Evolutionary conservation across 73 alveolate species (phyloP), one percentile per base, ranked within the genome.

Genomic region (Tetrahymena thermophila): DNA sequence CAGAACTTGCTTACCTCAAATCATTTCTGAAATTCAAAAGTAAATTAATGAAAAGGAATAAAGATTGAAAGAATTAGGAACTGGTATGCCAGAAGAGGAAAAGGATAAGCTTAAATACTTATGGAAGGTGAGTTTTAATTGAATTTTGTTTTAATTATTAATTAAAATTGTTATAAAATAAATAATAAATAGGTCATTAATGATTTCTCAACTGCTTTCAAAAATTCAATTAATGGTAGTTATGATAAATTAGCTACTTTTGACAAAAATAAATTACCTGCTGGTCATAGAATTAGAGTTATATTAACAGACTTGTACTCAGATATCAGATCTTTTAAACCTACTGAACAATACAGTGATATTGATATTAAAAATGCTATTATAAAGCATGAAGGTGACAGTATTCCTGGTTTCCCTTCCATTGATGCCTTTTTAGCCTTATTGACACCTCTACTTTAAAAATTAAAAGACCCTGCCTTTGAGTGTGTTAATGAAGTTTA

Each of bases 361-460:
- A 96, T 96, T 35, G 99, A 98, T 96, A 98, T 99, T 85, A 99
- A 98, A 93, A 96, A 97, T 85, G 99, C 99, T 34, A 97, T 99
- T 94, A 97, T 97, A 35, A 96, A 98, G 95, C 99, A 99, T 94
- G 99, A 98, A 93, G 99, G 99, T 25, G 99, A 98, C 89, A 96
- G 99, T 93, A 95, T 99, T 85, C 99, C 99, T 35, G 99, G 99
- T 4, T 99, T 98, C 96, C 99, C 99, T 28, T 98, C 99, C 4
- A 99, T 99, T 37, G 99, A 98, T 96, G 99, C 98, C 31, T 98
- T 98, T 96, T 94, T 94, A 71, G 98, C 97, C 94, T 95, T 98
- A 17, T 96, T 98, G 83, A 94, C 98, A 34, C 99, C 99, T 14
- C 96, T 97, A 85, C 97, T 98, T 25, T 98, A 98, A 94, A 96